phyloP scores from a whole-genome alignment of 176 grass and related monocot species.

The Carex scoparia region DNA sequence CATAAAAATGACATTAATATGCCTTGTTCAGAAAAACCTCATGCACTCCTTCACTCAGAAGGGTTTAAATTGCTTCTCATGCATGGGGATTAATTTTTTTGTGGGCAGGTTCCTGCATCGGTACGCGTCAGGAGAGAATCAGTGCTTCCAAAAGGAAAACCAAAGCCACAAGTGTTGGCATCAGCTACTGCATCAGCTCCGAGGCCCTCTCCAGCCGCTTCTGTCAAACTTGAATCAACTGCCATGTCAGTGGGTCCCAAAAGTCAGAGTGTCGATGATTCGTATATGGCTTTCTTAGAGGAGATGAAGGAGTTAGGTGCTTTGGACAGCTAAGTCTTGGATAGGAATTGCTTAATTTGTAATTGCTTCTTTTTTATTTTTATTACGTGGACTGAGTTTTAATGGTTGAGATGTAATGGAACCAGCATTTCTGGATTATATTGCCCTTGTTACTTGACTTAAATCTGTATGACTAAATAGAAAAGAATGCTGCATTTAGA shows the following conservation, averaged over 20 bases:
- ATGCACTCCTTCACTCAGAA: not conserved
- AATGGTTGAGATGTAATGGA: not conserved
- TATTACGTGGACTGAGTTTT: not conserved
- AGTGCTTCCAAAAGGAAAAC: conserved; percentile 60
- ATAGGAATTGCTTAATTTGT: conserved; percentile 20
- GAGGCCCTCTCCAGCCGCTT: conserved; percentile 27
- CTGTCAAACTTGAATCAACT: conserved; percentile 34
- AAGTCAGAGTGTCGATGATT: conserved; percentile 84
- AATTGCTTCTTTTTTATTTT: not conserved
- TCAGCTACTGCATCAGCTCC: conserved; percentile 23
- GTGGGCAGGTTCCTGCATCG: conserved; percentile 78
- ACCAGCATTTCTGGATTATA: not conserved
- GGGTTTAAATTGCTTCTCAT: not conserved
- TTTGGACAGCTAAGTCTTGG: conserved; percentile 51
- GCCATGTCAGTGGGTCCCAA: conserved; percentile 25
- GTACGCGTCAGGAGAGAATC: conserved; percentile 93
- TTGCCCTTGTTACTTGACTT: not conserved
- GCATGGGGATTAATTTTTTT: not conserved
- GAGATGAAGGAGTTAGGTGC: conserved; percentile 91
- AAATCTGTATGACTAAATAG: not conserved
- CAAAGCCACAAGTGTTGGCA: conserved; percentile 46
- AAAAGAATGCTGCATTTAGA: not conserved
- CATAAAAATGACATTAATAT: not conserved
- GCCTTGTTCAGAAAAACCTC: not conserved
- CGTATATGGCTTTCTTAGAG: conserved; percentile 96